Base-by-base conservation (phyloP, 495 filamentous ascomycete genomes). In the Sphaerosporella brunnea region DNA sequence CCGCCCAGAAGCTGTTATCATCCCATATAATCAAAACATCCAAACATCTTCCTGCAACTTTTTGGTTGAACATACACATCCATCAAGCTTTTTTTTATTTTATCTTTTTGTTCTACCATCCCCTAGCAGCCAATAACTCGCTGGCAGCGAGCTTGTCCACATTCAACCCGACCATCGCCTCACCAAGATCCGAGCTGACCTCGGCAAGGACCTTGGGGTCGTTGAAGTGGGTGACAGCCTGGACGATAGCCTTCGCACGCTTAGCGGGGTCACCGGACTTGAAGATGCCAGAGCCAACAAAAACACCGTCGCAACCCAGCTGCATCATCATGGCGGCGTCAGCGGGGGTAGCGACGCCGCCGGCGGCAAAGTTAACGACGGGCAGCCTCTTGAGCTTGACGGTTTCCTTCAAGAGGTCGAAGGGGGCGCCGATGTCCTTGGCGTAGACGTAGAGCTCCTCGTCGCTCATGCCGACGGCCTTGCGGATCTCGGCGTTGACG, bases 301-400 rank as follows among this genome's bases (percentile, higher is more conserved):
- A 97, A 24, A 97, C 90, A 47, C 90, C 90, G 61, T 97, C 90
- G 61, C 90, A 97, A 49, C 90, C 90, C 46, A 97, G 67, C 67
- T 95, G 86, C 90, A 97, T 97, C 90, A 97, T 97, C 32, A 97
- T 70, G 24, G 90, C 90, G 11, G 90, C 90, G 69, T 97, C 90
- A 2, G 90, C 90, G 0, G 90, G 90, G 9, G 90, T 97, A 10
- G 90, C 90, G 30, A 97, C 77, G 44, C 90, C 90, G 15, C 90
- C 90, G n/a, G 90, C 90, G 2, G 90, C 90, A 56, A 97, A 97
- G 73, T 97, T 97, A 38, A 97, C 90, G 1, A 97, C 90, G 0
- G 90, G 90, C 51, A 97, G 70, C 51, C 90, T 74, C 45, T 82
- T 82, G 52, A 93, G 71, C 71, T 82, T 73, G 1, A 85, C 90